Evolutionary conservation across 192 early-diverging fungal species (phyloP).

Genomic region (Podochytrium sp.): DNA sequence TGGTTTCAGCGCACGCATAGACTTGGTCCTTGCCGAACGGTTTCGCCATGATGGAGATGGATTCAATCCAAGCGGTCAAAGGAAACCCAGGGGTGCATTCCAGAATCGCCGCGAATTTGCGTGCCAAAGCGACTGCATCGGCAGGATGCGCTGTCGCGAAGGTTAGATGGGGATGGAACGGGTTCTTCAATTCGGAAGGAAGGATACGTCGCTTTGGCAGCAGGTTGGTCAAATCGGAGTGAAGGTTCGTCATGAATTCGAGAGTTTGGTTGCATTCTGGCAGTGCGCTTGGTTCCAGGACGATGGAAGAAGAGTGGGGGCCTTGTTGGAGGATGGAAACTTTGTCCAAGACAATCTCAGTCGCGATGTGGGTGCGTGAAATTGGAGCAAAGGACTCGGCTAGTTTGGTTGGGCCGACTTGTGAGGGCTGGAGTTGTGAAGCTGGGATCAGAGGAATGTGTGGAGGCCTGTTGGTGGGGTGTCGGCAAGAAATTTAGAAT

Average conservation of each 20-base stretch:
- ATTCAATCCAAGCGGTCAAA: neutral
- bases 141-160: neutral
- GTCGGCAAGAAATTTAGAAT: neutral
- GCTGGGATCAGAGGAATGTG: slow-evolving; percentile 20
- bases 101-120: neutral
- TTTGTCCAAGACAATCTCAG: slow-evolving; percentile 12
- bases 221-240: neutral
- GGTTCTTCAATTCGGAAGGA: neutral
- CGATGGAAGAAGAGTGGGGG: neutral
- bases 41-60: slow-evolving; percentile 22
- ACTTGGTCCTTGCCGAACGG: neutral
- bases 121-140: neutral
- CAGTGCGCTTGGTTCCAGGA: slow-evolving; percentile 11
- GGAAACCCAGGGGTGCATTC: neutral
- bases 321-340: slow-evolving; percentile 14
- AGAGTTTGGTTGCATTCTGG: neutral
- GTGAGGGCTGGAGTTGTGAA: neutral
- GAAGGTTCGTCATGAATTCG: neutral
- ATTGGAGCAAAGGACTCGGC: neutral
- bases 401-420: neutral
- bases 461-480: slow-evolving; percentile 5
- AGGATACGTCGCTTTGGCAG: neutral
- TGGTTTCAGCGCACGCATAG: neutral
- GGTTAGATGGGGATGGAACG: slow-evolving; percentile 23
- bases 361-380: neutral